phyloP scores from a whole-genome alignment of 2,329 filamentous ascomycete species.

The Colletotrichum endophyticum region DNA sequence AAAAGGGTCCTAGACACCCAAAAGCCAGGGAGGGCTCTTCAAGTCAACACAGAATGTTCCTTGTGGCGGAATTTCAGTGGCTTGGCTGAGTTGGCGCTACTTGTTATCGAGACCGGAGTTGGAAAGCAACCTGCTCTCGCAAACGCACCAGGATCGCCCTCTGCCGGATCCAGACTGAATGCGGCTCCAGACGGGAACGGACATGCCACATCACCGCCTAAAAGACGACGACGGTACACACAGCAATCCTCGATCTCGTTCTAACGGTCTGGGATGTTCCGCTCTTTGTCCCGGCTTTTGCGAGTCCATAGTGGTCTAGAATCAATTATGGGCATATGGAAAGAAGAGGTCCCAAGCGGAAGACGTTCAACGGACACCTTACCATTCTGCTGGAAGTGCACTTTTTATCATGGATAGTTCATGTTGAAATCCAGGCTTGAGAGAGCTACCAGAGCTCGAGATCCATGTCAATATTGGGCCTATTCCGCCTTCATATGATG shows the following conservation, averaged over 20 bases:
- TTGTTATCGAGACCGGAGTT: neutral
- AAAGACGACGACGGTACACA: neutral
- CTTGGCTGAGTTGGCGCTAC: neutral
- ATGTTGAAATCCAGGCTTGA: accelerated
- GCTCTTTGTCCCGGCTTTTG: neutral
- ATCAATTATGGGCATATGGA: neutral
- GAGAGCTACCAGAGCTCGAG: neutral
- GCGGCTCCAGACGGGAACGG: neutral
- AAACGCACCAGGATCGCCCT: neutral
- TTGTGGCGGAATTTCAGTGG: neutral
- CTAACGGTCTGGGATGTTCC: neutral
- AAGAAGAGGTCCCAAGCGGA: neutral
- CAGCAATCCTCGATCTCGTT: neutral
- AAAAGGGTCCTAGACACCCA: neutral
- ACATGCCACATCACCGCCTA: neutral
- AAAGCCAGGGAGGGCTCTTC: no score
- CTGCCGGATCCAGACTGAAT: neutral
- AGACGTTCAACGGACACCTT: neutral
- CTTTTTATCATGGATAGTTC: neutral
- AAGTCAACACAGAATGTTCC: neutral
- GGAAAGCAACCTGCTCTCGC: no score
- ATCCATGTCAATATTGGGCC: neutral
- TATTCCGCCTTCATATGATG: neutral
- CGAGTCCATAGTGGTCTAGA: neutral
- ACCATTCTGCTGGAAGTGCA: neutral